Conservation (phyloP, 164 flowering plant genomes). For the Magnolia officinalis region DNA sequence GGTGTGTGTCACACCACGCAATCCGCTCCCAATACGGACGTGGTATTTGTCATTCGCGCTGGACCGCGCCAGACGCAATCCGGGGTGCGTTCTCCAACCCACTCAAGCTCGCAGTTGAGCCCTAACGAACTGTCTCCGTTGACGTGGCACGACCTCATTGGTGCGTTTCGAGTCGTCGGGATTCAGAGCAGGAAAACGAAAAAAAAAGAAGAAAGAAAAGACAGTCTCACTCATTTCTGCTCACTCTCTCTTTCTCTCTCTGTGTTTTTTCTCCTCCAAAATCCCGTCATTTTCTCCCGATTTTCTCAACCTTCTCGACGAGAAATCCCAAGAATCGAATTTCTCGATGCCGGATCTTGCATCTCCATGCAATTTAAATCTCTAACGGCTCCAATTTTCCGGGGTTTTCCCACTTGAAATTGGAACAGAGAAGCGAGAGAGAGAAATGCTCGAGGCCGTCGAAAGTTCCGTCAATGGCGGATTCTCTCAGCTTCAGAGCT, state of each 20-base stretch:
- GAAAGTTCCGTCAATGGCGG: conserved; percentile 63
- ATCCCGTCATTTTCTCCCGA: conserved; percentile 13
- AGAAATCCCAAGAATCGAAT: conserved; percentile 14
- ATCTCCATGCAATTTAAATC: conserved; percentile 20
- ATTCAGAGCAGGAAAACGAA: conserved; percentile 34
- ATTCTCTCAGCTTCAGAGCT: conserved; percentile 42
- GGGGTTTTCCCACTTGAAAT: conserved; percentile 4
- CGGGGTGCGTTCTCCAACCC: neutral
- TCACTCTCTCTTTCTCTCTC: conserved; percentile 16
- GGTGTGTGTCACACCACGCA: no score
- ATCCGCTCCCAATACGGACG: no score
- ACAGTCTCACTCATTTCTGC: conserved; percentile 36
- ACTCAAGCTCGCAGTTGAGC: conserved; percentile 15
- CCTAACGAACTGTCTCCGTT: conserved; percentile 12
- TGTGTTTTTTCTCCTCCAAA: conserved; percentile 44
- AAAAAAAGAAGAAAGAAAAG: conserved; percentile 10
- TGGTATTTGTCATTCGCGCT: no score
- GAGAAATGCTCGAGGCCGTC: conserved; percentile 54
- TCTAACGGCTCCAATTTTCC: conserved; percentile 8
- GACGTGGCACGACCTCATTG: conserved; percentile 45
- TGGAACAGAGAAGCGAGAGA: neutral
- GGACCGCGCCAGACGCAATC: neutral
- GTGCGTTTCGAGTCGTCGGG: conserved; percentile 53
- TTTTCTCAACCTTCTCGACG: neutral
- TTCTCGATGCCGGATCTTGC: conserved; percentile 45